These are phyloP conservation scores for Aegilops speltoides DNA, from an alignment of 176 grass and related monocot species.

Conservation along the genomic window DNA sequence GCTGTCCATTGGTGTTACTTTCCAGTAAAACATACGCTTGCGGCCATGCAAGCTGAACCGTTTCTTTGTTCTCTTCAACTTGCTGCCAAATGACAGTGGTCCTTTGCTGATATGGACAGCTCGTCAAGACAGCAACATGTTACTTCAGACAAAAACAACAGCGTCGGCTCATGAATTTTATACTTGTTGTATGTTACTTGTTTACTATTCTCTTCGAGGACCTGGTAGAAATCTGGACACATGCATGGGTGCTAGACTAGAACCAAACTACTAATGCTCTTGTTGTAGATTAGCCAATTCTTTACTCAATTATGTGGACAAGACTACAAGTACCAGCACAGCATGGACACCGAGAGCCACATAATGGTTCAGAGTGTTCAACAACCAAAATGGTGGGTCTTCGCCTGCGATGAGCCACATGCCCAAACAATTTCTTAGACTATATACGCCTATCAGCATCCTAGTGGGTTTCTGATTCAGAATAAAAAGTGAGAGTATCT, in stretches of 20 bases:
- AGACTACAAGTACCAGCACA: not conserved
- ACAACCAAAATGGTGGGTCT: constrained; percentile 8
- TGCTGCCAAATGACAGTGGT: not conserved
- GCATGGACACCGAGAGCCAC: not conserved
- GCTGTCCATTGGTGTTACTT: not conserved
- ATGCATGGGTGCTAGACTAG: not conserved
- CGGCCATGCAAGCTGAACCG: not conserved
- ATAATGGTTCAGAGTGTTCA: not conserved
- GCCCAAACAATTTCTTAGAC: not conserved
- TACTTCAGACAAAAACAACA: not conserved
- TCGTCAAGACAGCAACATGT: not conserved
- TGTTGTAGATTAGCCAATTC: not conserved
- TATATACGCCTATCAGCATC: not conserved
- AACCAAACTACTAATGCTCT: not conserved
- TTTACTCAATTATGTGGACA: not conserved
- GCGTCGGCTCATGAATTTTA: not conserved
- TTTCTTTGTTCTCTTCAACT: not conserved
- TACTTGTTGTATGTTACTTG: not conserved
- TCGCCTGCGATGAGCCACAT: constrained; percentile 5
- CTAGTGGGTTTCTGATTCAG: not conserved
- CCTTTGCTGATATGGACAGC: not conserved
- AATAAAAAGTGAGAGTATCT: not conserved
- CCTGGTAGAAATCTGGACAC: constrained; percentile 2
- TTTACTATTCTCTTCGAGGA: not conserved
- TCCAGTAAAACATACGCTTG: not conserved